Conservation (phyloP, 805 yeast species). For the Trichomonascus vanleenenianus region DNA sequence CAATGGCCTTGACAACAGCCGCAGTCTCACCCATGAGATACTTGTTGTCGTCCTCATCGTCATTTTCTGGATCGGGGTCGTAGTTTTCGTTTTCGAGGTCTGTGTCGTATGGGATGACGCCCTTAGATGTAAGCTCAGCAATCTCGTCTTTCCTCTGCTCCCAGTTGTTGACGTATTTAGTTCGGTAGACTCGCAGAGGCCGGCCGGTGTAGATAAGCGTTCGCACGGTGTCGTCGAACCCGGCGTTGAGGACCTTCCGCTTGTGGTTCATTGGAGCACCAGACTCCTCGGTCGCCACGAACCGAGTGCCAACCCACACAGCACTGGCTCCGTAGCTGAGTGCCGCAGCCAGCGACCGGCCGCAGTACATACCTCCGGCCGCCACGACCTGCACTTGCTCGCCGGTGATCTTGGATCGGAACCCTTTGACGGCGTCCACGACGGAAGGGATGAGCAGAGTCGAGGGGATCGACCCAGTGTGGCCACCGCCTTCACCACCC, state of each 20-base stretch:
- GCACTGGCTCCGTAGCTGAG: constrained; percentile 21
- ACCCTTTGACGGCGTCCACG: constrained; percentile 19
- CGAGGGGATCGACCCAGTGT: constrained; percentile 22
- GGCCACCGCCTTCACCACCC: constrained; percentile 28
- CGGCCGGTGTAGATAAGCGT: constrained; percentile 23
- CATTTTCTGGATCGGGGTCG: background rate
- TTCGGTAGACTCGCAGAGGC: constrained; percentile 19
- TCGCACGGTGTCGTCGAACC: constrained; percentile 18
- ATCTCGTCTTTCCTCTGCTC: constrained; percentile 21
- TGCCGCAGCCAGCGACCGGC: constrained; percentile 21
- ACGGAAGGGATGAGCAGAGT: constrained; percentile 21
- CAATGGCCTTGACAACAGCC: constrained; percentile 17
- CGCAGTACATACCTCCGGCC: constrained; percentile 23
- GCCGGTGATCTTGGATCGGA: constrained; percentile 19
- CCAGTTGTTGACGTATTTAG: constrained; percentile 21
- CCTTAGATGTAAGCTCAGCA: constrained; percentile 15
- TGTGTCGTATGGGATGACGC: constrained; percentile 18
- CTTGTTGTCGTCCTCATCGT: constrained; percentile 16
- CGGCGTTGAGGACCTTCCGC: constrained; percentile 14
- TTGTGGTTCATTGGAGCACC: constrained; percentile 22
- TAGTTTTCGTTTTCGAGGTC: constrained; percentile 18
- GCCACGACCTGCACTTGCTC: constrained; percentile 22
- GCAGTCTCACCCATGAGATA: constrained; percentile 24
- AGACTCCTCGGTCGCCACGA: constrained; percentile 21
- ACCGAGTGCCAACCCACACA: constrained; percentile 24